These are phyloP conservation scores for Leccinellum albellum DNA, from an alignment of 768 basidiomycete species.

Conservation along the genomic window DNA sequence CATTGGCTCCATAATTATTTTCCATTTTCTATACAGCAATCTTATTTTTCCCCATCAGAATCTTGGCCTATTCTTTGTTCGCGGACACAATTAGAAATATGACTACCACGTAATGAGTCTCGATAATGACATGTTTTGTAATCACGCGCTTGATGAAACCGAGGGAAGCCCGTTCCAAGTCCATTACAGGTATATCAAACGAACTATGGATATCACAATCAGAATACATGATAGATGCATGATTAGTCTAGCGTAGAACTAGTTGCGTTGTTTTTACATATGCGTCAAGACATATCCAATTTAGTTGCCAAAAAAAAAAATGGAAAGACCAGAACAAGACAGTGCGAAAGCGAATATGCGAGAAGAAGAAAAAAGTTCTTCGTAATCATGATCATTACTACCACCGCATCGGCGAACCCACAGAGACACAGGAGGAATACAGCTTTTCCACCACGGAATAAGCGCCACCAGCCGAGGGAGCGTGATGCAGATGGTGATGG, in stretches of 20 bases:
- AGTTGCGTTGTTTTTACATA: constrained; percentile 24
- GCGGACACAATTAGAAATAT: not conserved
- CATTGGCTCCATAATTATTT: constrained; percentile 2
- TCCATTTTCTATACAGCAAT: constrained; percentile 5
- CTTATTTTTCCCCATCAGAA: constrained; percentile 10
- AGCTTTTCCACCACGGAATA: constrained; percentile 15
- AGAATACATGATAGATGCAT: constrained; percentile 20
- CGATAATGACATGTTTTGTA: constrained; percentile 8
- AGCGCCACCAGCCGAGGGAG: constrained; percentile 7
- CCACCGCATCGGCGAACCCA: constrained; percentile 23
- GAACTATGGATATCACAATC: not conserved
- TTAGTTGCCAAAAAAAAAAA: not conserved
- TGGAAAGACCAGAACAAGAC: not conserved
- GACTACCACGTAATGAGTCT: constrained; percentile 3
- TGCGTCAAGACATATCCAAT: constrained; percentile 14
- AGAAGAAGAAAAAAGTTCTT: not conserved
- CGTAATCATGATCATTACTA: constrained; percentile 8
- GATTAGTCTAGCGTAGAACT: constrained; percentile 15
- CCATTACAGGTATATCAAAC: constrained; percentile 2
- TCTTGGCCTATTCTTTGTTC: constrained; percentile 10
- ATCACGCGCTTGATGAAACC: not conserved
- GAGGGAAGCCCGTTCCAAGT: not conserved
- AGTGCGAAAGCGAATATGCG: not conserved
- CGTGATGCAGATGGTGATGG: not conserved
- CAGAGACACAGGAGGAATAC: constrained; percentile 20